Evolutionary conservation across 2,329 filamentous ascomycete species (phyloP).

Genomic region (Nemania sp.): DNA sequence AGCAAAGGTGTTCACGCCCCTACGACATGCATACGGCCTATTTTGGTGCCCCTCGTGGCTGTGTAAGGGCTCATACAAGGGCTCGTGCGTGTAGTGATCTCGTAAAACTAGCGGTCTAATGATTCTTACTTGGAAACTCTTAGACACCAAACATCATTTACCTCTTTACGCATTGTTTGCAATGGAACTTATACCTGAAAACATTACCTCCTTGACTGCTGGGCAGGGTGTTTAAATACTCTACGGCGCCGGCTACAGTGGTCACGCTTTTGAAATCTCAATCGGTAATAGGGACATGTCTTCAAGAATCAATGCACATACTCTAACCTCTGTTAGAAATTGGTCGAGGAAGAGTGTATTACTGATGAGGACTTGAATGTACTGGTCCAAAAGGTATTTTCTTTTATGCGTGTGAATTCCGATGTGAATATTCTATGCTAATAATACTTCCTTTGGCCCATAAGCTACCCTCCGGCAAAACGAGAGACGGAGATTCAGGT

Average conservation of each 20-base stretch:
- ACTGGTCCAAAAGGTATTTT: conserved; percentile 8
- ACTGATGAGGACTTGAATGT: neutral
- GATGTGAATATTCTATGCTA: neutral
- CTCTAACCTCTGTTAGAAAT: neutral
- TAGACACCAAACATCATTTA: neutral
- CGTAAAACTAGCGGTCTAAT: neutral
- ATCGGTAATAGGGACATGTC: neutral
- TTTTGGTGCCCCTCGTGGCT: too few species aligned
- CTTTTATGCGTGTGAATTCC: too few species aligned
- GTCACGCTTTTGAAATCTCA: neutral
- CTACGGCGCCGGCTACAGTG: conserved; percentile 2
- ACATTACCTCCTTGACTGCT: neutral
- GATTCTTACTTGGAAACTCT: too few species aligned
- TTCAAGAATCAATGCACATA: neutral
- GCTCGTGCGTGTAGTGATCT: neutral
- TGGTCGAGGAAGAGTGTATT: neutral
- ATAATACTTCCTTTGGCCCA: neutral
- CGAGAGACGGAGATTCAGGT: neutral
- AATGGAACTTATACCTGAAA: conserved; percentile 16
- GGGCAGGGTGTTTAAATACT: conserved; percentile 4
- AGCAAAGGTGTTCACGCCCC: too few species aligned
- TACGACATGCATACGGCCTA: too few species aligned
- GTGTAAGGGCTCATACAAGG: neutral
- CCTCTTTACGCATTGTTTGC: too few species aligned
- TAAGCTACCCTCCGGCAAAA: neutral